phyloP scores from a whole-genome alignment of 2,329 filamentous ascomycete species.

The Colletotrichum musae region DNA sequence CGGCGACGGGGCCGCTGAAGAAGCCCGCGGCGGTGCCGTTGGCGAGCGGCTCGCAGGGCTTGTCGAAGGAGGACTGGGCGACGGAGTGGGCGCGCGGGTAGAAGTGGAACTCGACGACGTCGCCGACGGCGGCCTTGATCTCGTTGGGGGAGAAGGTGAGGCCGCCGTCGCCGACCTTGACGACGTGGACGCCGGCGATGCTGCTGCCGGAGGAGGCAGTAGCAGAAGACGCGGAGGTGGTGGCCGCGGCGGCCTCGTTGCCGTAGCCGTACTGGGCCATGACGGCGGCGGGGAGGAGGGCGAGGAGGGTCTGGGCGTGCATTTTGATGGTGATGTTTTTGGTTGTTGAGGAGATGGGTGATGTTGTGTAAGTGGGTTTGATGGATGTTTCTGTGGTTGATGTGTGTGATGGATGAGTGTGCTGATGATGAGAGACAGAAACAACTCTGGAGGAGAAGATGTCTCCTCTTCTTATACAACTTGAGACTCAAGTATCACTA shows the following conservation, averaged over 20 bases:
- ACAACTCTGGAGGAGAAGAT: not conserved
- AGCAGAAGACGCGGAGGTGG: constrained; percentile 21
- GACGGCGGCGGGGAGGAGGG: constrained; percentile 33
- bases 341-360: not conserved
- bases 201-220: not conserved
- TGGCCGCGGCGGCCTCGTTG: constrained; percentile 1
- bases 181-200: constrained; percentile 36
- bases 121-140: constrained; percentile 65
- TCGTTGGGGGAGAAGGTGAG: constrained; percentile 67
- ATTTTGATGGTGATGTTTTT: constrained; percentile 17
- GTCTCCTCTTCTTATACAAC: constrained; percentile 24
- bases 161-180: constrained; percentile 47
- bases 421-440: not conserved
- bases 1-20: constrained; percentile 59
- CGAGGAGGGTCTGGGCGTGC: constrained; percentile 34
- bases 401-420: not conserved
- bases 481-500: no score
- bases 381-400: not conserved
- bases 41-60: constrained; percentile 71
- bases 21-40: constrained; percentile 58
- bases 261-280: constrained; percentile 34
- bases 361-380: not conserved
- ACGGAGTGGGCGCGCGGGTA: constrained; percentile 70
- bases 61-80: constrained; percentile 71
- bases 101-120: constrained; percentile 62